These are phyloP conservation scores for Wickerhamiella australiensis DNA, from an alignment of 805 yeast genomes.

Conservation along the genomic window DNA sequence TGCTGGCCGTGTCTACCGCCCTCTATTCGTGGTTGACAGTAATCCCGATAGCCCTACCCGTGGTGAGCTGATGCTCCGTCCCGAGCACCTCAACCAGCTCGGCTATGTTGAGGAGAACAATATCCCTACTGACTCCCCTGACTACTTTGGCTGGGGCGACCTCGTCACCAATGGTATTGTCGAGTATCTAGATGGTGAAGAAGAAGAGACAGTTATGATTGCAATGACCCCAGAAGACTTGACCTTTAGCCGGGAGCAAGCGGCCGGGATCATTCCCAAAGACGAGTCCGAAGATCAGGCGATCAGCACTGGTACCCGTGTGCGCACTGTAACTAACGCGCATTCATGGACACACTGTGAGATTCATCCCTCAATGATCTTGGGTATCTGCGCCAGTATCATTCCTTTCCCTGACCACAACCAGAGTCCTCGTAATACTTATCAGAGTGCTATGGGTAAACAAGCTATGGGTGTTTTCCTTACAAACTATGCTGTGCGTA, in stretches of 20 bases:
- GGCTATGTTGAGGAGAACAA: constrained; percentile 40
- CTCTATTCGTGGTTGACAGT: constrained; percentile 85
- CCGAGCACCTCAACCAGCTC: constrained; percentile 68
- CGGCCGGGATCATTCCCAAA: constrained; percentile 29
- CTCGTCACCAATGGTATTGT: constrained; percentile 76
- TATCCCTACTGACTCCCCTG: constrained; percentile 39
- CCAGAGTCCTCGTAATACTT: constrained; percentile 98
- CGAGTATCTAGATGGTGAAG: constrained; percentile 97
- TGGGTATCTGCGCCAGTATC: constrained; percentile 96
- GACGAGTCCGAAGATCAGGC: constrained; percentile 33
- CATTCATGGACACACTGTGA: constrained; percentile 97
- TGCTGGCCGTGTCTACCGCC: constrained; percentile 97
- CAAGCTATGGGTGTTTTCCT: constrained; percentile 99
- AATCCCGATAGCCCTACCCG: constrained; percentile 38
- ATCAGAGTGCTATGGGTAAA: constrained; percentile 99
- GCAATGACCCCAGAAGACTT: constrained; percentile 98
- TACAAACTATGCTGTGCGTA: constrained; percentile 89
- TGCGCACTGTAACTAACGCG: constrained; percentile 44
- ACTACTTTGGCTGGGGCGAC: constrained; percentile 67
- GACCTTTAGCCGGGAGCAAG: constrained; percentile 43
- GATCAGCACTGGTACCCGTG: constrained; percentile 70
- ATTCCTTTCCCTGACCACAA: constrained; percentile 99
- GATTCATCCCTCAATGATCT: constrained; percentile 96
- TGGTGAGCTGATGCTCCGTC: constrained; percentile 72
- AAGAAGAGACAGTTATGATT: constrained; percentile 95